Percentiles rank a stretch among this genome's conserved stretches.
Conservation (phyloP, 257 asterid species). For the Nicotiana undulata region DNA sequence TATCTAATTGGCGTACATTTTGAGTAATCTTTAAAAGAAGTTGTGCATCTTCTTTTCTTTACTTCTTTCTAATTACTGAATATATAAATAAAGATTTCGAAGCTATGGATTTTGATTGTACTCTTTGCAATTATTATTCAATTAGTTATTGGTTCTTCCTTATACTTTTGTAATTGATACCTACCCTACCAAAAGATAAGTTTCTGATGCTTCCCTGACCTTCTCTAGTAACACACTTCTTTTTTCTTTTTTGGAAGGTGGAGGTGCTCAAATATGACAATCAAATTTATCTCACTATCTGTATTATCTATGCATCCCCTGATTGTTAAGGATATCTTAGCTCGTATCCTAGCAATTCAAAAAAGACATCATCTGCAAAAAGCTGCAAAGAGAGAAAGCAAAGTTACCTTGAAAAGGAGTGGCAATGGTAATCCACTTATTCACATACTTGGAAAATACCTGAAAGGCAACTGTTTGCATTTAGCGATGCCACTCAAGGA, state of each 20-base stretch:
- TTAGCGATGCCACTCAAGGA: neutral
- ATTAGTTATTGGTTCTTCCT: neutral
- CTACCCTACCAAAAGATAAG: neutral
- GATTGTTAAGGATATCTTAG: neutral
- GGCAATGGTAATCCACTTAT: slow-evolving; percentile 79
- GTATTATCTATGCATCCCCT: neutral
- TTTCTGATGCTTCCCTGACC: neutral
- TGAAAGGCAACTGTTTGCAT: slow-evolving; percentile 24
- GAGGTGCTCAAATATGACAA: neutral
- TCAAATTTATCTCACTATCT: neutral
- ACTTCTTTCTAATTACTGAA: no score
- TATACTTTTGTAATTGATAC: neutral
- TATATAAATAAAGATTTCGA: neutral
- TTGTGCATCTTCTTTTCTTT: no score
- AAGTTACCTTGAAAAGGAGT: slow-evolving; percentile 78
- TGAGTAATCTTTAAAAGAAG: no score
- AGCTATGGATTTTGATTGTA: neutral
- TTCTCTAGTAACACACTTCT: neutral
- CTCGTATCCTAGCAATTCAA: neutral
- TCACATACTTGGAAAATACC: slow-evolving; percentile 67
- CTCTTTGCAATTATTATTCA: neutral
- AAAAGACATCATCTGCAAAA: neutral
- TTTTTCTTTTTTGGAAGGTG: neutral
- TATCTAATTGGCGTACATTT: no score
- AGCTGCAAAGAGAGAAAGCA: neutral